Evolutionary conservation across 208 protist species (phyloP).

Genomic region (Novymonas esmeraldas): DNA sequence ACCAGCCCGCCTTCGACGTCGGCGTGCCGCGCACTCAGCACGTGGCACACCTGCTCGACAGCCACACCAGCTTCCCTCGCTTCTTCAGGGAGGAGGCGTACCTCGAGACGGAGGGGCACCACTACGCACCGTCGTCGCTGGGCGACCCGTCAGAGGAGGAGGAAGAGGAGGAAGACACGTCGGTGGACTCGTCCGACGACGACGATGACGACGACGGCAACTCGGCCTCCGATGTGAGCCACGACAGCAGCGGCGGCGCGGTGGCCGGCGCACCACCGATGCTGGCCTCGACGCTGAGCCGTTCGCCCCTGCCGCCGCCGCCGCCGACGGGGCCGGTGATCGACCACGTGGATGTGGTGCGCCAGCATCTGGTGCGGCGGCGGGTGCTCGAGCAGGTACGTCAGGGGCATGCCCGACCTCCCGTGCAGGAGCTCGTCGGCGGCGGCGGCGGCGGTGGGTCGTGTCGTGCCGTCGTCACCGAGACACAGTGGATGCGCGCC

Average conservation of each 20-base stretch:
- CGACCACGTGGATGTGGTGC: constrained; percentile 45
- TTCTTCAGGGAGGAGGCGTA: constrained; percentile 52
- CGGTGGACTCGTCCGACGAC: constrained; percentile 4
- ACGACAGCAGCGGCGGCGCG: background rate
- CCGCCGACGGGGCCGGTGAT: constrained; percentile 32
- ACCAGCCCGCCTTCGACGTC: constrained; percentile 19
- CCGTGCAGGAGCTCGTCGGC: constrained; percentile 45
- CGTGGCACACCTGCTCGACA: constrained; percentile 51
- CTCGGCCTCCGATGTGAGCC: no score
- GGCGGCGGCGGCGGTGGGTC: constrained; percentile 29
- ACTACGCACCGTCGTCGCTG: constrained; percentile 63
- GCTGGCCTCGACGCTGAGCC: background rate
- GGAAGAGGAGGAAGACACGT: constrained; percentile 41
- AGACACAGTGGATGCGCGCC: constrained; percentile 71
- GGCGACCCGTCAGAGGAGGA: constrained; percentile 63
- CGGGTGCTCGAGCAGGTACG: constrained; percentile 60
- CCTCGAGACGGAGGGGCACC: constrained; percentile 42
- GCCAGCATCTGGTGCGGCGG: constrained; percentile 50
- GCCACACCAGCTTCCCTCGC: constrained; percentile 70
- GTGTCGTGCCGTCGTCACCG: constrained; percentile 42
- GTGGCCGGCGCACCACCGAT: background rate
- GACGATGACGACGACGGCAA: background rate
- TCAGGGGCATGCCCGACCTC: constrained; percentile 10
- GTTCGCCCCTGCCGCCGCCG: constrained; percentile 4
- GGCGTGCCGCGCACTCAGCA: constrained; percentile 45